These are phyloP conservation scores for Tulasnella sp. DNA, from an alignment of 768 basidiomycete genomes.

Conservation along the genomic window DNA sequence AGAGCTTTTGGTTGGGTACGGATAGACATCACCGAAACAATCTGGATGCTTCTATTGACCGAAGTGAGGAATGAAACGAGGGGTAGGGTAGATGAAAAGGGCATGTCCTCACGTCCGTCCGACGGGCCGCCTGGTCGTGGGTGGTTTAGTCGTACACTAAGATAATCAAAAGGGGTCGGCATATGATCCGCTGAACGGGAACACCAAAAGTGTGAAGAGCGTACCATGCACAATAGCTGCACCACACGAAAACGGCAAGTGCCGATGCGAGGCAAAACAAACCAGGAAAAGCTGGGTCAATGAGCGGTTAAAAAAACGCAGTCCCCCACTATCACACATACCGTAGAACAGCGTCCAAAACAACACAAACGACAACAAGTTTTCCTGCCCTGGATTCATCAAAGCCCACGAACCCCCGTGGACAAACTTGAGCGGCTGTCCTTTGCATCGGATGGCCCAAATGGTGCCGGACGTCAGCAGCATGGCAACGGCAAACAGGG, in stretches of 20 bases:
- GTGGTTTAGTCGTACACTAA: slow-evolving; percentile 34
- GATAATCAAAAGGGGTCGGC: slow-evolving; percentile 19
- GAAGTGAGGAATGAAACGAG: too few species aligned
- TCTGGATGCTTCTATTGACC: too few species aligned
- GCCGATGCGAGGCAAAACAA: not conserved
- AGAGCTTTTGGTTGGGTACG: too few species aligned
- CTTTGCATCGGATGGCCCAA: slow-evolving; percentile 57
- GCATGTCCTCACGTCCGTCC: too few species aligned
- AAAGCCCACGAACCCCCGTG: slow-evolving; percentile 54
- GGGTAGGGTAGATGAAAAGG: too few species aligned
- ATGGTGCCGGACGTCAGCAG: slow-evolving; percentile 55
- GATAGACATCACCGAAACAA: too few species aligned
- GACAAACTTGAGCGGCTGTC: slow-evolving; percentile 48
- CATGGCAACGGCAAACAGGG: slow-evolving; percentile 57
- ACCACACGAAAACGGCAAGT: slow-evolving; percentile 8
- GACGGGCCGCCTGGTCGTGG: too few species aligned
- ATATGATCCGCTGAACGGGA: slow-evolving; percentile 13
- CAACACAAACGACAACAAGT: slow-evolving; percentile 78
- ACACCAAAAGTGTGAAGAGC: not conserved
- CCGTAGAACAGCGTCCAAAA: slow-evolving; percentile 93
- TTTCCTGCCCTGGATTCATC: slow-evolving; percentile 79
- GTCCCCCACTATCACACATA: too few species aligned
- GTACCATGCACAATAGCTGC: slow-evolving; percentile 41
- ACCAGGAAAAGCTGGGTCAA: not conserved
- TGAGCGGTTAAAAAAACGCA: not conserved